Percentiles rank a stretch among this genome's conserved stretches.
phyloP scores from a whole-genome alignment of 495 filamentous ascomycete species.

The Penicillium salamii region DNA sequence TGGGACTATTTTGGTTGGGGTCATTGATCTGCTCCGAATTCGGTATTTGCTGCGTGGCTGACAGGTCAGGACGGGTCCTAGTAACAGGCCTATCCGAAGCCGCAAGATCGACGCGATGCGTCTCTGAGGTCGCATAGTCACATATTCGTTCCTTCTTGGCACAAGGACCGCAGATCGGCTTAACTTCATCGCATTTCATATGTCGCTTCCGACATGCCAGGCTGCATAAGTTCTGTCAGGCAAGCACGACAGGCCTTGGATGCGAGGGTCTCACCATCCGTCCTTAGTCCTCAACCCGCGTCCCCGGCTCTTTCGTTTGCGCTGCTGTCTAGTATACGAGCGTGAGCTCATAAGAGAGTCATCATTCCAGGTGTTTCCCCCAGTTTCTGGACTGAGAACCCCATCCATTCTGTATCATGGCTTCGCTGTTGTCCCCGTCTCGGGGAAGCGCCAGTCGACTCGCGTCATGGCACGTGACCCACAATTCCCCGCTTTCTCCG shows the following conservation, averaged over 20 bases:
- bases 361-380: no score
- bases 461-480: no score
- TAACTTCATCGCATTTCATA: slow-evolving; percentile 19
- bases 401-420: no score
- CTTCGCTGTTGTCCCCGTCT: no score
- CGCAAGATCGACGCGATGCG: background rate
- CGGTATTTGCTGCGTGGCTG: no score
- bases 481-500: no score
- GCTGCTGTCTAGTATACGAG: no score
- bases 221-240: background rate
- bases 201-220: slow-evolving; percentile 15
- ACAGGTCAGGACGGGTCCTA: background rate
- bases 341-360: no score
- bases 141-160: slow-evolving; percentile 6
- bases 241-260: background rate
- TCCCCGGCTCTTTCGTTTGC: slow-evolving; percentile 3
- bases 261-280: slow-evolving; percentile 5
- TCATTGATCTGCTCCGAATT: no score
- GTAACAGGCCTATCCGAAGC: background rate
- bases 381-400: no score
- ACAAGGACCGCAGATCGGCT: slow-evolving; percentile 15
- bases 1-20: no score
- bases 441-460: no score
- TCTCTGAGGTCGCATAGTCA: background rate
- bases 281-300: slow-evolving; percentile 8